phyloP scores from a whole-genome alignment of 371 early-diverging fungal genomes.

The Blastocladiella emersonii region DNA sequence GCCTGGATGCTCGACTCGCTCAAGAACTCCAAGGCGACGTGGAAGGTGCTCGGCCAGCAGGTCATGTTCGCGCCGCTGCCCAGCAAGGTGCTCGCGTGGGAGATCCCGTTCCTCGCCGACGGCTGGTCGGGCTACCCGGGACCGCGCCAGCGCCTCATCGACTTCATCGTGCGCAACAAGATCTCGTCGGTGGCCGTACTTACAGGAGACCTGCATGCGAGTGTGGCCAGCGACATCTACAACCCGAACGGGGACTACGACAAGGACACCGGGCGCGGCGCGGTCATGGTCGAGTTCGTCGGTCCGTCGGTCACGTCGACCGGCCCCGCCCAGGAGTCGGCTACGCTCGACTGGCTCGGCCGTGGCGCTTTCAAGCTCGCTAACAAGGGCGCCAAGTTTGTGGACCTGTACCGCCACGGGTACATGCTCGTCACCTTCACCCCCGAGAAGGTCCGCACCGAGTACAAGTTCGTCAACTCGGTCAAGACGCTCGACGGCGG shows the following conservation, averaged over 20 bases:
- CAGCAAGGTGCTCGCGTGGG: background rate
- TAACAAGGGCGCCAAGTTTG: background rate
- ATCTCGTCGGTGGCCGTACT: background rate
- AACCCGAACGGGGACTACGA: background rate
- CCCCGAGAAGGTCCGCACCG: background rate
- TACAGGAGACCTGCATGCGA: background rate
- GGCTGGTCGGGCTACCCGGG: background rate
- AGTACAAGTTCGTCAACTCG: background rate
- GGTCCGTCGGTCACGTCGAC: constrained; percentile 1
- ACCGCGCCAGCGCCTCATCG: background rate
- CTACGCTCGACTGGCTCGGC: background rate
- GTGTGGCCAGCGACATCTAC: background rate
- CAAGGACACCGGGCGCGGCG: background rate
- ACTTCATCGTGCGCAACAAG: background rate
- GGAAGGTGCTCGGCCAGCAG: constrained; percentile 24
- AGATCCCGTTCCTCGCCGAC: background rate
- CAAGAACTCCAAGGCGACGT: constrained; percentile 10
- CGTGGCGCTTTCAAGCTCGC: background rate
- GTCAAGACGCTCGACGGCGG: background rate
- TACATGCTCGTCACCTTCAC: background rate
- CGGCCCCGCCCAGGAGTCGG: background rate
- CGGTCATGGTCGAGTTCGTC: background rate
- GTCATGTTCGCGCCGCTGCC: constrained; percentile 16
- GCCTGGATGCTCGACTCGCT: constrained; percentile 18
- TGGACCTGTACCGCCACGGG: background rate